Evolutionary conservation across 1,284 basidiomycete genomes (phyloP).

Genomic region (Apiotrichum mycotoxinovorans): DNA sequence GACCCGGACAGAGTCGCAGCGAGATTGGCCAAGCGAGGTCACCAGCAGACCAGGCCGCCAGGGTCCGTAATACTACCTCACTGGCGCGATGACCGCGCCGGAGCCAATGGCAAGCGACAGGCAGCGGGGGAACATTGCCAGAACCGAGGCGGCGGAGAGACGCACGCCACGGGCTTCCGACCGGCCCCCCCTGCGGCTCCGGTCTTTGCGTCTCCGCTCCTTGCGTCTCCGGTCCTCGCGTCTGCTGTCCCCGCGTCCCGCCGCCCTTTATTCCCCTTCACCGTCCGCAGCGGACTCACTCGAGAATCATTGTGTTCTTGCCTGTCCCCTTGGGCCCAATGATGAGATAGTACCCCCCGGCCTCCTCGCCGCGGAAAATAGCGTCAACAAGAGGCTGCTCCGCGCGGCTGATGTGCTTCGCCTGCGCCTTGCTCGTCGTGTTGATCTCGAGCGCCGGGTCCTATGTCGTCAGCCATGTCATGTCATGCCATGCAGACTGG

Average conservation of each 20-base stretch:
- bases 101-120: too few species aligned
- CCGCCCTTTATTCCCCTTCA: too few species aligned
- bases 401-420: constrained; percentile 62
- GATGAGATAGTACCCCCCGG: constrained; percentile 69
- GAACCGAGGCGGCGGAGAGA: too few species aligned
- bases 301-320: constrained; percentile 76
- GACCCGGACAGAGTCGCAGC: too few species aligned
- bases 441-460: constrained; percentile 73
- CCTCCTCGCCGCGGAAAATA: constrained; percentile 68
- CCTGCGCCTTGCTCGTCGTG: constrained; percentile 52
- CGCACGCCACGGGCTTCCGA: too few species aligned
- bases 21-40: too few species aligned
- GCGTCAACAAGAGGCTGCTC: constrained; percentile 72
- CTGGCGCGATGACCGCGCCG: too few species aligned
- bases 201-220: not conserved
- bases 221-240: not conserved
- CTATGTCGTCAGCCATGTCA: constrained; percentile 52
- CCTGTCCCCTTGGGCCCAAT: constrained; percentile 70
- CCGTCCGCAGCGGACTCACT: constrained; percentile 45
- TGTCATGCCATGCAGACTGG: too few species aligned
- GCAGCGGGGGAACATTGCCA: too few species aligned
- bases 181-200: too few species aligned
- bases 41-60: too few species aligned
- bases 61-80: too few species aligned
- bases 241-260: not conserved